phyloP scores from a whole-genome alignment of 2,329 filamentous ascomycete genomes.

The Colletotrichum eleusines region DNA sequence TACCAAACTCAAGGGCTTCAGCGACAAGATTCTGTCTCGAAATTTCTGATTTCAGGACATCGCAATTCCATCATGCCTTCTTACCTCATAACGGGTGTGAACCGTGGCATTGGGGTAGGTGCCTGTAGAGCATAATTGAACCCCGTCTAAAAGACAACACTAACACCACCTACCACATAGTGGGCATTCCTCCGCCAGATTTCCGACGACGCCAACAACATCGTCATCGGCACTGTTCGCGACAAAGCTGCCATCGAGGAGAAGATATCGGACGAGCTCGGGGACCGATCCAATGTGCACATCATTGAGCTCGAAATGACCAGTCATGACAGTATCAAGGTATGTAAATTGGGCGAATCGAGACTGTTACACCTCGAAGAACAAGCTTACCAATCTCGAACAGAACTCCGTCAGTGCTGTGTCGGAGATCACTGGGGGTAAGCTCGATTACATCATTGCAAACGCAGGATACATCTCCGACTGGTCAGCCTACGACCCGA shows the following conservation, averaged over 20 bases:
- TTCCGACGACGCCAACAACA: conserved; percentile 55
- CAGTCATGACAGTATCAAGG: conserved; percentile 54
- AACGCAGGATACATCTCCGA: conserved; percentile 58
- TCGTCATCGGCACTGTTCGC: conserved; percentile 61
- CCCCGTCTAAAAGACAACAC: neutral
- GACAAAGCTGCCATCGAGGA: conserved; percentile 59
- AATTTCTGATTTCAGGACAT: neutral
- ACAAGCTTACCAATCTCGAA: neutral
- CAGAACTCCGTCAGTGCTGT: conserved; percentile 40
- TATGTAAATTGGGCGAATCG: conserved; percentile 9
- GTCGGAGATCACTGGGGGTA: conserved; percentile 52
- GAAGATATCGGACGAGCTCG: conserved; percentile 56
- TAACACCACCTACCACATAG: neutral
- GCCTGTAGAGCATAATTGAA: too few relatives aligned
- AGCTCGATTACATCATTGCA: conserved; percentile 64
- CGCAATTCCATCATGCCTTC: conserved; percentile 6
- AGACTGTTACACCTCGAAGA: neutral
- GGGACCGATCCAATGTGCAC: conserved; percentile 54
- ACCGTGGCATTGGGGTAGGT: conserved; percentile 24
- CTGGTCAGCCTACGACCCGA: conserved; percentile 47
- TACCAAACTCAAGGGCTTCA: accelerated
- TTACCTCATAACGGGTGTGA: conserved; percentile 15
- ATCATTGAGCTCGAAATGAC: conserved; percentile 58
- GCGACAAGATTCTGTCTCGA: too few relatives aligned
- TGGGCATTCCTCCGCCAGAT: conserved; percentile 47